Percentiles rank a stretch among this genome's conserved stretches.
Conservation (phyloP, 805 yeast genomes). For the Ogataea saltuana region DNA sequence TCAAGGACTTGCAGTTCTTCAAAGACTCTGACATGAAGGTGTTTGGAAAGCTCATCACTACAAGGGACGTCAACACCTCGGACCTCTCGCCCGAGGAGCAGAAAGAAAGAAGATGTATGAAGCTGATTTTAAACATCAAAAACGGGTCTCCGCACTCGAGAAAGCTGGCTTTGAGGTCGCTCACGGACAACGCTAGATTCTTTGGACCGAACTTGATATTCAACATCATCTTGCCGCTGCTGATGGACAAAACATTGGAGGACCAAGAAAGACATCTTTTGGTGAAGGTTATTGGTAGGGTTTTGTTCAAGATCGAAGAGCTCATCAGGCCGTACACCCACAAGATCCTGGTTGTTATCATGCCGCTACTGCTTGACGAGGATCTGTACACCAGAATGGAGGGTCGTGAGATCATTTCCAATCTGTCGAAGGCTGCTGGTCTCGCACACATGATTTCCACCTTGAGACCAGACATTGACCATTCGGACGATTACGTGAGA, state of each 20-base stretch:
- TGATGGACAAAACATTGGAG: conserved; percentile 69
- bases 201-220: conserved; percentile 74
- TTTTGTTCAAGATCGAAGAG: conserved; percentile 65
- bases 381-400: conserved; percentile 72
- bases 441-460: conserved; percentile 75
- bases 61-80: conserved; percentile 33
- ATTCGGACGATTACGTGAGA: conserved; percentile 77
- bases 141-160: conserved; percentile 74
- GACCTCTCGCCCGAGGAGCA: conserved; percentile 51
- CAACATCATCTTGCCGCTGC: conserved; percentile 69
- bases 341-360: conserved; percentile 67
- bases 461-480: conserved; percentile 79
- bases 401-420: conserved; percentile 76
- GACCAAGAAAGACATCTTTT: conserved; percentile 83
- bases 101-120: conserved; percentile 61
- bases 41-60: conserved; percentile 58
- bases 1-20: conserved; percentile 64
- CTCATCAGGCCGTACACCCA: conserved; percentile 71
- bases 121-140: conserved; percentile 65
- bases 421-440: conserved; percentile 79
- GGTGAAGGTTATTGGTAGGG: conserved; percentile 72
- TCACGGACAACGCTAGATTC: conserved; percentile 61
- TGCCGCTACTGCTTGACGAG: conserved; percentile 80
- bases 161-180: conserved; percentile 63
- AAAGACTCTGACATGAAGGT: conserved; percentile 70